Conservation (phyloP, 176 grass and related monocot genomes). For the Zoysia japonica region DNA sequence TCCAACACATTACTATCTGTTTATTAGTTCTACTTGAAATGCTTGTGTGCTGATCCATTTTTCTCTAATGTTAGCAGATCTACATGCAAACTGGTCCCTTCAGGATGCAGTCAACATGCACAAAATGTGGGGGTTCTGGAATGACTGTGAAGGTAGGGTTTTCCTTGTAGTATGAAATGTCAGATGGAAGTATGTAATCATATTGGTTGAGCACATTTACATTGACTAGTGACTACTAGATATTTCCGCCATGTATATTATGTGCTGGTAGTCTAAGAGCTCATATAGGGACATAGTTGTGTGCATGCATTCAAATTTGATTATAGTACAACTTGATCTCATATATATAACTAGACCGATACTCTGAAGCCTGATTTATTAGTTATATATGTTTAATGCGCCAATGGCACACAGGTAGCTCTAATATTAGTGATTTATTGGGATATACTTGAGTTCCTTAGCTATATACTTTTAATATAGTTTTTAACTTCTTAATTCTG, state of each 20-base stretch:
- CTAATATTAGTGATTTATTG: too few relatives aligned
- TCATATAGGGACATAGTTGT: background rate
- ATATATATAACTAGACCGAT: background rate
- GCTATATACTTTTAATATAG: background rate
- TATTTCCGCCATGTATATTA: background rate
- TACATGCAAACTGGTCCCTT: too few relatives aligned
- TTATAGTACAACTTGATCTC: background rate
- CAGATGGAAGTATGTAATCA: background rate
- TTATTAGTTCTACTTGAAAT: conserved; percentile 18
- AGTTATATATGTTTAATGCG: too few relatives aligned
- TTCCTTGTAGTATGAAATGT: too few relatives aligned
- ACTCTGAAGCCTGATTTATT: background rate
- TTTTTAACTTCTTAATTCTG: conserved; percentile 26
- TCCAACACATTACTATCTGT: background rate
- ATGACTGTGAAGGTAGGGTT: too few relatives aligned
- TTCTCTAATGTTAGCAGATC: conserved; percentile 42
- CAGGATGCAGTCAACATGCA: background rate
- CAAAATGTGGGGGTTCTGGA: too few relatives aligned
- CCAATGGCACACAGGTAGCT: too few relatives aligned
- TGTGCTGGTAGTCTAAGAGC: background rate
- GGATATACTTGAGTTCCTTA: background rate
- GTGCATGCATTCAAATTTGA: background rate
- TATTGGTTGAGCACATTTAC: background rate
- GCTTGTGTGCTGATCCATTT: conserved; percentile 6
- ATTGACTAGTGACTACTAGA: background rate